These are phyloP conservation scores for Akanthomyces muscarius DNA, from an alignment of 2,329 filamentous ascomycete genomes.

Conservation along the genomic window DNA sequence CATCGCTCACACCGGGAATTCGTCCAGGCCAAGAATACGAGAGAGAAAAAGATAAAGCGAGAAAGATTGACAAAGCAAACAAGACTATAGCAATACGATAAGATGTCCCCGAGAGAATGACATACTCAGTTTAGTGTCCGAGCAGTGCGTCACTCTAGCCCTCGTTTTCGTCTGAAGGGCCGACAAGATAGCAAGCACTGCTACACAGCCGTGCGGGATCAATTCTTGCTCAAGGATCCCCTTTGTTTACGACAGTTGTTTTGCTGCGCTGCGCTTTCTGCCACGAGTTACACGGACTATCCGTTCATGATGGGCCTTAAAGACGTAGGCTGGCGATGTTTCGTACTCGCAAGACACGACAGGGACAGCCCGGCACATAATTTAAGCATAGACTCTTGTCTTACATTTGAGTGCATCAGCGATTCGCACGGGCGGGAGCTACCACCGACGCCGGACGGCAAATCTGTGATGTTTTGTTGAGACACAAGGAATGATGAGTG, in stretches of 20 bases:
- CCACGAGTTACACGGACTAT: neutral
- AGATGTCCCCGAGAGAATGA: no score
- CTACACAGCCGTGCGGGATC: neutral
- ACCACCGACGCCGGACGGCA: neutral
- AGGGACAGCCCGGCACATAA: neutral
- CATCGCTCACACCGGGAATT: no score
- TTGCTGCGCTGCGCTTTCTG: neutral
- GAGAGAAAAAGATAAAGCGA: neutral
- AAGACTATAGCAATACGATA: neutral
- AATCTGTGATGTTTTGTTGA: constrained; percentile 6
- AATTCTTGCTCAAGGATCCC: neutral
- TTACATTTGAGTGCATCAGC: neutral
- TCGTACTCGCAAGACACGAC: constrained; percentile 11
- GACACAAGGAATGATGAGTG: neutral
- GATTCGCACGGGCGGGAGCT: neutral
- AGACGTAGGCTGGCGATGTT: neutral
- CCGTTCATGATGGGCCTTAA: neutral
- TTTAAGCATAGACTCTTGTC: constrained; percentile 16
- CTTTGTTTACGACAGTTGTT: neutral
- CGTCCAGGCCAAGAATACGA: no score
- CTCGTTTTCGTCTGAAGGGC: constrained; percentile 1
- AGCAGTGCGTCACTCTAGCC: neutral
- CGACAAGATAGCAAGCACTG: neutral
- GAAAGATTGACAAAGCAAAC: neutral
- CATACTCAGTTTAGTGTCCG: no score